Evolutionary conservation across 345 rosid genomes (phyloP).

Genomic region (Salix arbutifolia): DNA sequence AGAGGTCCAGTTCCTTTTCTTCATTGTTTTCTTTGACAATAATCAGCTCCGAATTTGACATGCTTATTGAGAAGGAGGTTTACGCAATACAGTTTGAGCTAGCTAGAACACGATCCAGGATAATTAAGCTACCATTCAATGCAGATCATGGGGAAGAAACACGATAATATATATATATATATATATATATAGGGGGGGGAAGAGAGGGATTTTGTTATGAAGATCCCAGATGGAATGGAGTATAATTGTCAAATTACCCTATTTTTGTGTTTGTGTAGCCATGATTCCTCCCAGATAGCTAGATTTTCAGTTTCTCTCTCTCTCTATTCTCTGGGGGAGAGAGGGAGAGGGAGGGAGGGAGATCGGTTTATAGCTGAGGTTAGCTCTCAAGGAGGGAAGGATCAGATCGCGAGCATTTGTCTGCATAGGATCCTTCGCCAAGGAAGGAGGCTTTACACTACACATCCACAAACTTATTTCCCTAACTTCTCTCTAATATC

Average conservation of each 20-base stretch:
- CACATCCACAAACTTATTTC: not conserved
- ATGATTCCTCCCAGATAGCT: not conserved
- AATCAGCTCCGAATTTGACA: constrained; percentile 31
- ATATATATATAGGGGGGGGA: not conserved
- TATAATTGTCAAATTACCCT: not conserved
- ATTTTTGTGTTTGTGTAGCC: not conserved
- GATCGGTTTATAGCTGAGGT: not conserved
- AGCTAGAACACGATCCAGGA: not conserved
- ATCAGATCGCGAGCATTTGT: too few species aligned
- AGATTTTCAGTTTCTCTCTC: not conserved
- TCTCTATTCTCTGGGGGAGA: not conserved
- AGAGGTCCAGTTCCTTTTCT: constrained; percentile 14
- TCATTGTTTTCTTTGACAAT: constrained; percentile 26
- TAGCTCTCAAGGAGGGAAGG: not conserved
- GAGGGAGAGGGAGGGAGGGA: not conserved
- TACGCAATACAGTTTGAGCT: not conserved
- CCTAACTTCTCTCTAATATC: too few species aligned
- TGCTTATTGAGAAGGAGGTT: not conserved
- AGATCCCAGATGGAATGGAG: not conserved
- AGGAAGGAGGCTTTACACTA: not conserved
- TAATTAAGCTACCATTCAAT: not conserved
- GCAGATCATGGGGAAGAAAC: not conserved
- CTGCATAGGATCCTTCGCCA: constrained; percentile 36
- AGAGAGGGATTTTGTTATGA: not conserved
- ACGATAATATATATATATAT: too few species aligned